Evolutionary conservation across 495 filamentous ascomycete genomes (phyloP), one percentile per base, ranked within the genome.

Genomic region (Daldinia vernicosa): DNA sequence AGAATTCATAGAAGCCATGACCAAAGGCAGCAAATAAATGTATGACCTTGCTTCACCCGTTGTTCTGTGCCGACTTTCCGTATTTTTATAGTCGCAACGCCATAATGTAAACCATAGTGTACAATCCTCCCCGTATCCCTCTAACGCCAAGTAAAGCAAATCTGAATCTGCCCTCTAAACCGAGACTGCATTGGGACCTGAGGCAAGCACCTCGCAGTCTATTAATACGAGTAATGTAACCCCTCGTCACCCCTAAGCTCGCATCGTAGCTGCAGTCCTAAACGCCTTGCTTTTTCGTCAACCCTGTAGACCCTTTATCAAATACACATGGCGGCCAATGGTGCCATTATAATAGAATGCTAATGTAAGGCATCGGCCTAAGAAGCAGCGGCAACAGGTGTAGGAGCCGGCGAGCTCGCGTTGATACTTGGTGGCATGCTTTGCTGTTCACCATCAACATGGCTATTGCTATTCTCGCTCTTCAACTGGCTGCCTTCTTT

Each of bases 401-500:
- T 53, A 33, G 80, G 76, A 50, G 82, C 82, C n/a, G 85, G 84
- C 19, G 84, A 84, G 63, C 79, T 79, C 15, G 76, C 80, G 26
- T 78, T 69, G 9, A 82, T 37, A 60, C 81, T 80, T 35, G 82
- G 76, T 51, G 79, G 76, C 37, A 80, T 66, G 75, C 81, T 78
- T 71, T 64, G 77, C 74, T 79, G 82, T 67, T 86, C 84, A 24
- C 78, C 79, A 33, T 81, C 87, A 22, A 82, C 84, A 51, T 86
- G 87, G 30, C 85, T 89, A 63, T 84, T 84, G 74, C 87, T 89
- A 70, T 91, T 92, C 68, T 93, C 93, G 77, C 90, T 94, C 55
- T 88, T 88, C 58, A 88, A 74, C 66, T 89, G 89, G 68, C 87
- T 89, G 76, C 85, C 89, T 62, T 89, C 89, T 63, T 90, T 87